Percentiles rank a stretch among this genome's conserved stretches.
phyloP scores from a whole-genome alignment of 306 rosid species.

The Fagus crenata region DNA sequence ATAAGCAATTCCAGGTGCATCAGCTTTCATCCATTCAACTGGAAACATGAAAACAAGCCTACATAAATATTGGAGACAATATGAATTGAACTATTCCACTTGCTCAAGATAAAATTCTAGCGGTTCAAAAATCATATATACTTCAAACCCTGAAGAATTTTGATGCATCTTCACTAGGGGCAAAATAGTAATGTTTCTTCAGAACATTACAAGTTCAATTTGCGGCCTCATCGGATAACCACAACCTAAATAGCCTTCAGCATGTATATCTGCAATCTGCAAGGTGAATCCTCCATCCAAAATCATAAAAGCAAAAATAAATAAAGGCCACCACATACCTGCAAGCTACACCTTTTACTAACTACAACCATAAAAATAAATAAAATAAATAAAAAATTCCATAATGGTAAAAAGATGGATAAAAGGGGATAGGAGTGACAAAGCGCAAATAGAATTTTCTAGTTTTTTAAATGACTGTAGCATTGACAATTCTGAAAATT shows the following conservation, averaged over 20 bases:
- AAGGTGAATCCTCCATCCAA: background rate
- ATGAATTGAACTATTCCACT: background rate
- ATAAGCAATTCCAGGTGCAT: background rate
- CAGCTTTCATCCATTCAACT: background rate
- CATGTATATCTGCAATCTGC: background rate
- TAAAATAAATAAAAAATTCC: background rate
- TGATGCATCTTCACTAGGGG: background rate
- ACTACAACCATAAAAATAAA: background rate
- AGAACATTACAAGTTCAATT: background rate
- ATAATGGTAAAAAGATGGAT: constrained; percentile 1
- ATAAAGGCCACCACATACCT: constrained; percentile 9
- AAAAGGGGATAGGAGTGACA: background rate
- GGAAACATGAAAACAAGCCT: background rate
- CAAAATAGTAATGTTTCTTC: background rate
- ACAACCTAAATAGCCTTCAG: background rate
- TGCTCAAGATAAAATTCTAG: background rate
- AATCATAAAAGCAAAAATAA: background rate
- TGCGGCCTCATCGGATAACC: background rate
- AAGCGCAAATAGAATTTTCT: background rate
- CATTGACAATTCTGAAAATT: background rate
- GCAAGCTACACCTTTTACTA: background rate
- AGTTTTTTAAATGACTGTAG: background rate
- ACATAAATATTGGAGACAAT: background rate
- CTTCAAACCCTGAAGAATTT: background rate
- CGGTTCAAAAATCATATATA: background rate